phyloP scores from a whole-genome alignment of 306 rosid genomes.

The Pterocarpus santalinus region DNA sequence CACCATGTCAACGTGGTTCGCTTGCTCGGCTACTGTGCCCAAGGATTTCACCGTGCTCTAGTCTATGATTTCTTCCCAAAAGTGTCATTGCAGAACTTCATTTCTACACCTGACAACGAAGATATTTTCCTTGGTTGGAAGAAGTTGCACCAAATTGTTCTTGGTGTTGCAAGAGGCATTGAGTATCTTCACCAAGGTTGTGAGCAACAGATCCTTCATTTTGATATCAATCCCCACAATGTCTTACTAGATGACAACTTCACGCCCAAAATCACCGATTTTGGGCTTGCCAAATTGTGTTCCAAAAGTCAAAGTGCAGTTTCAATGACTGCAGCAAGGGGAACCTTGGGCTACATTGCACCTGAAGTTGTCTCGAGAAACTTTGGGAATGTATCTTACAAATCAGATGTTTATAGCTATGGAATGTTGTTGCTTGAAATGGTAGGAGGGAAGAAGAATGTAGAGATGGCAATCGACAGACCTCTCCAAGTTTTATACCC shows the following conservation, averaged over 20 bases:
- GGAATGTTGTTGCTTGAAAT: conserved; percentile 32
- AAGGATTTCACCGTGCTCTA: conserved; percentile 22
- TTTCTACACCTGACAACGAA: neutral
- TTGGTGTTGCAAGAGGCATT: conserved; percentile 27
- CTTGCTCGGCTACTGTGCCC: conserved; percentile 21
- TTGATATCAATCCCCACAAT: conserved; percentile 32
- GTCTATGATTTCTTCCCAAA: conserved; percentile 19
- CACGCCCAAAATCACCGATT: conserved; percentile 17
- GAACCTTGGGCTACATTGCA: conserved; percentile 27
- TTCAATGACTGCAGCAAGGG: neutral
- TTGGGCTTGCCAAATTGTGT: conserved; percentile 29
- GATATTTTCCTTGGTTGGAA: conserved; percentile 16
- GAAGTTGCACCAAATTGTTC: conserved; percentile 27
- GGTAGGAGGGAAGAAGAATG: conserved; percentile 35
- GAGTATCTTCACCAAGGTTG: conserved; percentile 38
- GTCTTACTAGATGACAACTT: conserved; percentile 1
- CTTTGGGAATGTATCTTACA: conserved; percentile 25
- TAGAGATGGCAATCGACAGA: neutral
- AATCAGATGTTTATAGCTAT: conserved; percentile 30
- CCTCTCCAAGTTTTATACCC: neutral
- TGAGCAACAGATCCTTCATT: conserved; percentile 33
- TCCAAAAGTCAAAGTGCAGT: neutral
- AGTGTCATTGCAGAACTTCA: conserved; percentile 15
- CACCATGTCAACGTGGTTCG: conserved; percentile 34
- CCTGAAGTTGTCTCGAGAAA: conserved; percentile 34